Conservation (phyloP, 495 filamentous ascomycete genomes). For the Cryomyces antarcticus region DNA sequence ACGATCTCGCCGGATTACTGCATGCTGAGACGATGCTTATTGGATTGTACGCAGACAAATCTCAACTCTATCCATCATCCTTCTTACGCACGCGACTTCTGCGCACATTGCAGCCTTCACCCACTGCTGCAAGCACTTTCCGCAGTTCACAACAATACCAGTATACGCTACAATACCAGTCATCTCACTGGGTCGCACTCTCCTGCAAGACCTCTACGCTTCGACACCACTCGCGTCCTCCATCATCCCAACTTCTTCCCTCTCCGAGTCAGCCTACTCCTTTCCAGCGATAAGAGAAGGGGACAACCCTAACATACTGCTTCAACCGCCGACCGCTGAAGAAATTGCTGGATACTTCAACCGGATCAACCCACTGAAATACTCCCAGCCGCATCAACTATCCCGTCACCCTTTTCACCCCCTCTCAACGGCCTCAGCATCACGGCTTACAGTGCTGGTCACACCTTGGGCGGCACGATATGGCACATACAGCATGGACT, state of each 20-base stretch:
- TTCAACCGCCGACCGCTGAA: conserved; percentile 60
- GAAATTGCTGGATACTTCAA: conserved; percentile 87
- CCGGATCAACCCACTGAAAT: conserved; percentile 84
- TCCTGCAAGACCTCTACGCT: conserved; percentile 80
- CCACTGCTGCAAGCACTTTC: conserved; percentile 93
- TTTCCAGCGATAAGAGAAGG: conserved; percentile 10
- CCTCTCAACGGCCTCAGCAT: conserved; percentile 83
- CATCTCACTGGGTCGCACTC: conserved; percentile 74
- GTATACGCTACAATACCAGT: conserved; percentile 89
- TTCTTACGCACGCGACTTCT: conserved; percentile 83
- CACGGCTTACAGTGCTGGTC: conserved; percentile 90
- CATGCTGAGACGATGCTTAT: neutral
- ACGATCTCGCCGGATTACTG: neutral
- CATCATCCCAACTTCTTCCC: conserved; percentile 43
- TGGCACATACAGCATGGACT: conserved; percentile 97
- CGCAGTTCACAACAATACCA: conserved; percentile 80
- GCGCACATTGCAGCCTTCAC: conserved; percentile 83
- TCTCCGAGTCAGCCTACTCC: conserved; percentile 42
- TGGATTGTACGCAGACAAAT: conserved; percentile 38
- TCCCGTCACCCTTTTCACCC: conserved; percentile 68
- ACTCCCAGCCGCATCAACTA: conserved; percentile 82
- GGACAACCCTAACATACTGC: conserved; percentile 34
- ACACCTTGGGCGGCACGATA: conserved; percentile 89
- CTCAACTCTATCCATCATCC: conserved; percentile 77
- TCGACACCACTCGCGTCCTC: conserved; percentile 76